These are phyloP conservation scores for Huntiella moniliformis DNA, from an alignment of 2,329 filamentous ascomycete species.

Conservation along the genomic window DNA sequence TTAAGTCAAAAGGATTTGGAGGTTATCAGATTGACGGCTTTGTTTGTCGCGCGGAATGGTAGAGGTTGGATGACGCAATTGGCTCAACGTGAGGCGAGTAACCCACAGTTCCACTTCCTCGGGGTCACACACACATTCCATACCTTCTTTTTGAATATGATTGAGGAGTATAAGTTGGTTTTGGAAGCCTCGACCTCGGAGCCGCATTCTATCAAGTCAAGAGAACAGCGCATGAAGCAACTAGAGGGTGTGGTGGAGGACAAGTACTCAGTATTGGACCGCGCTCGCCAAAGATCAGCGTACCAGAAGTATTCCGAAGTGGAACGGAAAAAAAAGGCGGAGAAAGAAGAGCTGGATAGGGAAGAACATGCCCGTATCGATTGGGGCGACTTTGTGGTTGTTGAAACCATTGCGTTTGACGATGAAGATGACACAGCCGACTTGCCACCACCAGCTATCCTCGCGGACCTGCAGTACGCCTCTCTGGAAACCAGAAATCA, in stretches of 20 bases:
- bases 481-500: conserved; percentile 90
- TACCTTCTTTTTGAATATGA: conserved; percentile 80
- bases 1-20: conserved; percentile 88
- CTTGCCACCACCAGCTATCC: conserved; percentile 71
- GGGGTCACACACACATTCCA: conserved; percentile 90
- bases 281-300: conserved; percentile 70
- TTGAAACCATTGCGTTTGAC: conserved; percentile 84
- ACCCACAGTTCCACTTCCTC: conserved; percentile 91
- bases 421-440: conserved; percentile 73
- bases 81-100: conserved; percentile 72
- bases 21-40: conserved; percentile 55
- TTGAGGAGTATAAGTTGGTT: conserved; percentile 82
- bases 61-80: conserved; percentile 79
- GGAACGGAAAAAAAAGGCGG: conserved; percentile 76
- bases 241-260: conserved; percentile 59
- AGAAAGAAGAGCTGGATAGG: conserved; percentile 67
- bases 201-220: conserved; percentile 45
- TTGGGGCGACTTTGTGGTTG: conserved; percentile 93
- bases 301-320: conserved; percentile 70
- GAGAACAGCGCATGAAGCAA: conserved; percentile 53
- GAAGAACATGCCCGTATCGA: conserved; percentile 68
- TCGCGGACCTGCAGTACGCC: conserved; percentile 82
- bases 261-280: conserved; percentile 60
- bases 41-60: conserved; percentile 86
- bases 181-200: conserved; percentile 49